These are phyloP conservation scores for Annulohypoxylon stygium DNA, from an alignment of 495 filamentous ascomycete species.

Conservation along the genomic window DNA sequence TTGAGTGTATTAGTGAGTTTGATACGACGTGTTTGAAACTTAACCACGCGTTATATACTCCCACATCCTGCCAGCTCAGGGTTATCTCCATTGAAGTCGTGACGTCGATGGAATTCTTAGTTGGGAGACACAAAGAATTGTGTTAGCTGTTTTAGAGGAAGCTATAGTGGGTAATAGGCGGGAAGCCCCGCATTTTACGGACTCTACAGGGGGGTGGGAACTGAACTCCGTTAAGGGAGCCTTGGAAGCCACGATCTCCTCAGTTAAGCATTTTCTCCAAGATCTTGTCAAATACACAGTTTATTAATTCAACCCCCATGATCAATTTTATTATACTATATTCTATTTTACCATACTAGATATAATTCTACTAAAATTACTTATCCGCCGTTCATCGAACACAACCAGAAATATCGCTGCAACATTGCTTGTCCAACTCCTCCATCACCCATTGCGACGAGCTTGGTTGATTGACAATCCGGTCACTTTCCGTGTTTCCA, in stretches of 20 bases:
- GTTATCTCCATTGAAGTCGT: slow-evolving; percentile 17
- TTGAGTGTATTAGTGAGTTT: background rate
- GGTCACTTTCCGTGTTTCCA: no score
- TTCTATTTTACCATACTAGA: background rate
- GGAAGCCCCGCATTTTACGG: slow-evolving; percentile 8
- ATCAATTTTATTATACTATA: background rate
- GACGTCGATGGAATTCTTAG: slow-evolving; percentile 35
- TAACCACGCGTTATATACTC: slow-evolving; percentile 2
- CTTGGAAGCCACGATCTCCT: background rate
- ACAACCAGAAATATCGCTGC: background rate
- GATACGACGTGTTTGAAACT: background rate
- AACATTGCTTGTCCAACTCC: no score
- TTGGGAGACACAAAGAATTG: slow-evolving; percentile 2
- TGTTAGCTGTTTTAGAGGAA: background rate
- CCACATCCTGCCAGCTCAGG: background rate
- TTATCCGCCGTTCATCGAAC: no score
- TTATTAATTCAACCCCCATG: background rate
- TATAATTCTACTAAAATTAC: no score
- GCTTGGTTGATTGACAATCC: no score
- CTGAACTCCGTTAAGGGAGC: background rate
- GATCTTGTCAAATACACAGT: slow-evolving; percentile 1
- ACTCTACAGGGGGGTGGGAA: background rate
- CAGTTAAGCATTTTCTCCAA: background rate
- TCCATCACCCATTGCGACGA: no score
- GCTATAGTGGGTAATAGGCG: background rate